phyloP scores from a whole-genome alignment of 371 early-diverging fungal genomes.

The Rhizopus arrhizus region DNA sequence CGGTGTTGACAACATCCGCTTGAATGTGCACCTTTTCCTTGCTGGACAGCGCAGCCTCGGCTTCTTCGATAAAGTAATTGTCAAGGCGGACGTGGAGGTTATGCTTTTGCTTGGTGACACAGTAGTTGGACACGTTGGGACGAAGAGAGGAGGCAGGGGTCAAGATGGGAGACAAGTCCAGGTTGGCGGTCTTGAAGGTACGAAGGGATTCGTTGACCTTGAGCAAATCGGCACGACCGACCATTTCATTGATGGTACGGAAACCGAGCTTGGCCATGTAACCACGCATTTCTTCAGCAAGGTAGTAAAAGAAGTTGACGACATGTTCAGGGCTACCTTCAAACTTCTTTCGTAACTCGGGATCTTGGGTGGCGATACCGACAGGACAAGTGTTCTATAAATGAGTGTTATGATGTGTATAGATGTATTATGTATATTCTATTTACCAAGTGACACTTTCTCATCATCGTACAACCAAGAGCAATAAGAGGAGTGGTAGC shows the following conservation, averaged over 20 bases:
- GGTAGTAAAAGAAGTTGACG: constrained; percentile 95
- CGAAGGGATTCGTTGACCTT: constrained; percentile 70
- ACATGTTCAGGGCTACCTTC: constrained; percentile 93
- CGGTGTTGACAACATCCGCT: constrained; percentile 86
- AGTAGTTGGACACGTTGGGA: constrained; percentile 83
- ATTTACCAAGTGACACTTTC: constrained; percentile 66
- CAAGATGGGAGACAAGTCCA: constrained; percentile 86
- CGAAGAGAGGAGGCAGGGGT: constrained; percentile 87
- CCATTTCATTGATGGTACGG: constrained; percentile 93
- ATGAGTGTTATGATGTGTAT: not conserved
- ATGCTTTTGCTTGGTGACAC: constrained; percentile 84
- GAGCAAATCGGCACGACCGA: constrained; percentile 87
- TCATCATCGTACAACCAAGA: constrained; percentile 96
- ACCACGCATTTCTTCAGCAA: constrained; percentile 90
- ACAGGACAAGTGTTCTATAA: constrained; percentile 93
- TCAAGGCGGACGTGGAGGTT: constrained; percentile 83
- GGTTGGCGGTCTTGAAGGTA: constrained; percentile 82
- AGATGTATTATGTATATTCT: not conserved
- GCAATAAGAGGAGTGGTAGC: constrained; percentile 96
- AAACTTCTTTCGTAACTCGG: constrained; percentile 90
- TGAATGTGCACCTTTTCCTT: constrained; percentile 65
- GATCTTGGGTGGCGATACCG: constrained; percentile 97
- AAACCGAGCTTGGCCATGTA: constrained; percentile 94
- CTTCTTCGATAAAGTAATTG: constrained; percentile 79
- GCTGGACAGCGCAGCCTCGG: constrained; percentile 69